Base-by-base conservation (phyloP, 1,284 basidiomycete species). In the Heterobasidion irregulare region DNA sequence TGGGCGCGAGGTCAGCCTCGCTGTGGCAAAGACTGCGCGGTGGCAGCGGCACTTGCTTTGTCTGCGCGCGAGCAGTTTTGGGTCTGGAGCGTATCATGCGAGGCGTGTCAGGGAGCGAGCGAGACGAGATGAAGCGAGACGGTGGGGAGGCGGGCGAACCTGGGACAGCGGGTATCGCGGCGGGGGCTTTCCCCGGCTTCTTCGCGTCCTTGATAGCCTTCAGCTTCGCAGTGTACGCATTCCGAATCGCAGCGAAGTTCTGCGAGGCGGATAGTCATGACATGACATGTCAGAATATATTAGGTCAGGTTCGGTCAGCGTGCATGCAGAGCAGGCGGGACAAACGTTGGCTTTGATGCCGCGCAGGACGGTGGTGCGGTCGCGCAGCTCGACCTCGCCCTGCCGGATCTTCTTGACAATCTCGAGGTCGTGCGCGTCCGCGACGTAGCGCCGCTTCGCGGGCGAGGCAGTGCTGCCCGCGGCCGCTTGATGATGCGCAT, bases 391-490 rank as follows among this genome's bases (percentile, higher is more conserved):
- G 8, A 89, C 75, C 64, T 91, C 88, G 51, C 80, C 82, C 60
- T 76, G 74, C 64, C 78, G 84, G 57, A 93, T 89, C 63, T 80
- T 85, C 71, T 93, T 94, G 56, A 95, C 93, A 19, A 86, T 78
- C 53, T 94, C 92, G 1, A 84, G 71, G 66, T 97, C 94, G 18
- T 80, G 78, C 1, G 77, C 63, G 67, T 97, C 89, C 0, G 89
- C 76, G 18, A 90, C 82, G 65, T 96, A 94, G 51, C 84, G 80
- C 54, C 88, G 77, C 69, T 93, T 94, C 8, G 75, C 63, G 9
- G 83, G 77, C 6, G 82, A 76, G 15, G 73, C 66, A 0, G 75
- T 66, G 18, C 75, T 61, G 52, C 77, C 70, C 1, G 10, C 12
- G 16, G 75, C 64, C 32, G 67, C 60, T 38, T 64, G 26, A 5